Evolutionary conservation across 257 asterid species (phyloP), one percentile per base, ranked within the genome.

Genomic region (Capsicum baccatum): DNA sequence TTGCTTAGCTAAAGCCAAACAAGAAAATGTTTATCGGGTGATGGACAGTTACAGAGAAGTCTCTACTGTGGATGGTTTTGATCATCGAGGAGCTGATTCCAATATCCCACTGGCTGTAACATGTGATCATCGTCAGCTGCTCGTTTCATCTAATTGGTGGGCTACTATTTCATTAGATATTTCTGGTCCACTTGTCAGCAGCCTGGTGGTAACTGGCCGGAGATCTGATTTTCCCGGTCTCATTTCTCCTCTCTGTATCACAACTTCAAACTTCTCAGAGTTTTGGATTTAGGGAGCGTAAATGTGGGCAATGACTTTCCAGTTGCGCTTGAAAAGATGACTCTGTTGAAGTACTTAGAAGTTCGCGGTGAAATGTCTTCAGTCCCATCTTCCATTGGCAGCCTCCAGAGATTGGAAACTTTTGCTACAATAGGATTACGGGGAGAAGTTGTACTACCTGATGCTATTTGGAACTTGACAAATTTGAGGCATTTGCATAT

Each of bases 401-500:
- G 19, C 26, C 82, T 84, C 7, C 37, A 62, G 50, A 58, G 73
- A 16, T 70, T 74, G 14, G 44, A 84, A 64, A 86, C 69, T 56
- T 14, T 86, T 1, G n/a, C 26, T 64, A 21, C n/a, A 10, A 21
- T 9, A 2, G 5, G 55, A 37, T 78, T 52, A 59, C 8, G 7
- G 1, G 50, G n/a, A 5, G 42, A 57, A 6, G 6, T 78, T 64
- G 9, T 6, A 47, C 58, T 83, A 55, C 89, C 89, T 19, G 10
- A 44, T 14, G 12, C 59, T n/a, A 10, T 58, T 19, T 86, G 88
- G 88, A 47, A 35, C 12, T 21, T 83, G 79, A 37, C 50, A 67
- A 79, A 71, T 8, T 58, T 83, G 70, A 83, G 84, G 86, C 86
- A 86, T 57, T 17, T 86, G 47, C 26, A 83, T 66, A 58, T 83